A percentile compares a stretch with the other conserved stretches of the same genome.
These are phyloP conservation scores for Penicillium goetzii DNA, from an alignment of 495 filamentous ascomycete species.

Conservation along the genomic window DNA sequence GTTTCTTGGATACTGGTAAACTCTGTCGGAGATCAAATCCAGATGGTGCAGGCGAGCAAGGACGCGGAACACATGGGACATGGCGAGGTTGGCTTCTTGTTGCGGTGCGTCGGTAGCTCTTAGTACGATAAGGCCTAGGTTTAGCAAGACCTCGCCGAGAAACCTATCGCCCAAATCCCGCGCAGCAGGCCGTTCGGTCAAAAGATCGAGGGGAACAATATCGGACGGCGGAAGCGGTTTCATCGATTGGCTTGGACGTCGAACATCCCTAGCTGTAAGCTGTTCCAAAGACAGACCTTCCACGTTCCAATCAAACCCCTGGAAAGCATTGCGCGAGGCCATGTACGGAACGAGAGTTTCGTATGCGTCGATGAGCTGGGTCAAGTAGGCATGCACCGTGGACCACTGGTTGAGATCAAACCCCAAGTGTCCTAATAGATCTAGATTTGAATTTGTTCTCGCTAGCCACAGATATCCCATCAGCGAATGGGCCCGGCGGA, in stretches of 20 bases:
- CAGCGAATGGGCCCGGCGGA: constrained; percentile 30
- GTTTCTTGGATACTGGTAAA: constrained; percentile 54
- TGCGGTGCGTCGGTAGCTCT: constrained; percentile 48
- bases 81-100: constrained; percentile 49
- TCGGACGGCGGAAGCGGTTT: constrained; percentile 12
- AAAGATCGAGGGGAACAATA: constrained; percentile 24
- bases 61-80: constrained; percentile 60
- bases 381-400: constrained; percentile 44
- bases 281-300: constrained; percentile 36
- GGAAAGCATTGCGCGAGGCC: constrained; percentile 20
- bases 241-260: constrained; percentile 6
- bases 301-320: constrained; percentile 33
- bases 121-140: constrained; percentile 58
- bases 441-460: constrained; percentile 29
- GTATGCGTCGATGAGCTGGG: constrained; percentile 44
- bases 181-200: constrained; percentile 33
- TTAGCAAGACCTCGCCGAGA: constrained; percentile 38
- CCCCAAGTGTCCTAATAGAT: constrained; percentile 50
- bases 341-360: constrained; percentile 27
- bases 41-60: constrained; percentile 65
- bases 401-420: constrained; percentile 49
- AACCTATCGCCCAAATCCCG: constrained; percentile 27
- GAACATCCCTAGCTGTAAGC: constrained; percentile 26
- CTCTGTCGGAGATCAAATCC: constrained; percentile 57
- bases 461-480: constrained; percentile 34